Base-by-base conservation (phyloP, 306 rosid species). In the Glycine tomentella region DNA sequence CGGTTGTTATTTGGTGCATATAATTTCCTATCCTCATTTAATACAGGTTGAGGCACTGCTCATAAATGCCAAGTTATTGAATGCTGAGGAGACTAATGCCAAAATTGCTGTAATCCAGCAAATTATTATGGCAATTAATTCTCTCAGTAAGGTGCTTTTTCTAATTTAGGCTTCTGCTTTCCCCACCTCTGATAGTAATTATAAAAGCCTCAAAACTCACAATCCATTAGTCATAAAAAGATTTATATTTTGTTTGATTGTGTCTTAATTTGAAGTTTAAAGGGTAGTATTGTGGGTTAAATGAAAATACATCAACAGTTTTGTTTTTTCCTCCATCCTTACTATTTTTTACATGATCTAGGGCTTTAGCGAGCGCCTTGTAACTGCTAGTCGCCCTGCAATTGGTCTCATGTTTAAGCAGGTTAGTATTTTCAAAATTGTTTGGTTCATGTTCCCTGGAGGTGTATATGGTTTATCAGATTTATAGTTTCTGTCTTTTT, bases 321-420 rank as follows among this genome's bases (percentile, higher is more conserved):
- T 74, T 8, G 59, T 36, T 67, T 8, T 51, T 48, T 0, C 15
- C 49, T 36, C 15, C 70, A 15, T 73, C 55, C 79, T 81, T 75
- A 15, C 62, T 55, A 14, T 82, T 66, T 67, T 44, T 67, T 49
- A 48, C 38, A 75, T 80, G 75, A 87, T 86, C 42, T 86, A 95
- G 99, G 99, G 99, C 45, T 95, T 95, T 87, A 95, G 90, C 16
- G 99, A 91, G 86, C 98, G 97, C 44, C 99, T 95, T 82, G 99
- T 89, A 82, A 95, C 98, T 63, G 81, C 87, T 76, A 93, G 96
- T 84, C 99, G 99, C 84, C 99, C 99, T 36, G 91, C 98, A 72
- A 92, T 93, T 44, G 99, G 99, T 68, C 86, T 84, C 85, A 93
- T 95, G 99, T 95, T 95, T 89, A 93, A 90, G 89, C 94, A 92